Percentiles rank a stretch among this genome's conserved stretches.
These are phyloP conservation scores for Ustilago bromivora DNA, from an alignment of 1,284 basidiomycete genomes.

Conservation along the genomic window DNA sequence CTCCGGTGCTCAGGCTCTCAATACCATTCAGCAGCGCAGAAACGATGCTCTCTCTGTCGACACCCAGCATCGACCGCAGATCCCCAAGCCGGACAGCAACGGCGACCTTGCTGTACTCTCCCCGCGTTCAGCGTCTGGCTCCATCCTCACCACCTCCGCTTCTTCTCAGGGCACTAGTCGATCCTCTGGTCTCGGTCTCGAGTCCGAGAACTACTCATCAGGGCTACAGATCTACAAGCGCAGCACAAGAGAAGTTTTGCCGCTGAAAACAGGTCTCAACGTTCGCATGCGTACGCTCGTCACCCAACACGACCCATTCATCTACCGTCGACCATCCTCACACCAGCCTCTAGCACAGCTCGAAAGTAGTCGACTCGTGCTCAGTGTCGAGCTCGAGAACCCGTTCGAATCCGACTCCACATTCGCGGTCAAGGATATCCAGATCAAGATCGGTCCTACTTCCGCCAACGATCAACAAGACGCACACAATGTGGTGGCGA, in stretches of 20 bases:
- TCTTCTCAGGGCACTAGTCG: slow-evolving; percentile 3
- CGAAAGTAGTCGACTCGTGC: slow-evolving; percentile 30
- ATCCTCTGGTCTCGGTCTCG: background rate
- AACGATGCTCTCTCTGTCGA: slow-evolving; percentile 17
- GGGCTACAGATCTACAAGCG: slow-evolving; percentile 44
- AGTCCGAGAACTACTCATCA: background rate
- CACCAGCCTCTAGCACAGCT: slow-evolving; percentile 12
- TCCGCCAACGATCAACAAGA: background rate
- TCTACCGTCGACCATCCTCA: slow-evolving; percentile 11
- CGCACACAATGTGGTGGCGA: slow-evolving; percentile 10
- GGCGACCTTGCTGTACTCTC: slow-evolving; percentile 37
- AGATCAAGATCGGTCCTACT: slow-evolving; percentile 25
- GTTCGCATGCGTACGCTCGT: slow-evolving; percentile 56
- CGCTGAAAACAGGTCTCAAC: slow-evolving; percentile 44
- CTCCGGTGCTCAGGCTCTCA: slow-evolving; percentile 33
- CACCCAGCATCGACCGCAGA: background rate
- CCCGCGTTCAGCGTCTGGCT: background rate
- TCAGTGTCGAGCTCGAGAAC: slow-evolving; percentile 57
- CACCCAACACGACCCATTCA: slow-evolving; percentile 22
- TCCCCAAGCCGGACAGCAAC: slow-evolving; percentile 24
- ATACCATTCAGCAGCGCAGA: slow-evolving; percentile 25
- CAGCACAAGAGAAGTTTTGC: slow-evolving; percentile 32
- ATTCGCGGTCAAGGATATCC: slow-evolving; percentile 33
- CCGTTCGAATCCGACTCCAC: slow-evolving; percentile 27
- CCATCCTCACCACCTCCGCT: background rate